Evolutionary conservation across 2,329 filamentous ascomycete species (phyloP).

Genomic region (Aureobasidium musti): DNA sequence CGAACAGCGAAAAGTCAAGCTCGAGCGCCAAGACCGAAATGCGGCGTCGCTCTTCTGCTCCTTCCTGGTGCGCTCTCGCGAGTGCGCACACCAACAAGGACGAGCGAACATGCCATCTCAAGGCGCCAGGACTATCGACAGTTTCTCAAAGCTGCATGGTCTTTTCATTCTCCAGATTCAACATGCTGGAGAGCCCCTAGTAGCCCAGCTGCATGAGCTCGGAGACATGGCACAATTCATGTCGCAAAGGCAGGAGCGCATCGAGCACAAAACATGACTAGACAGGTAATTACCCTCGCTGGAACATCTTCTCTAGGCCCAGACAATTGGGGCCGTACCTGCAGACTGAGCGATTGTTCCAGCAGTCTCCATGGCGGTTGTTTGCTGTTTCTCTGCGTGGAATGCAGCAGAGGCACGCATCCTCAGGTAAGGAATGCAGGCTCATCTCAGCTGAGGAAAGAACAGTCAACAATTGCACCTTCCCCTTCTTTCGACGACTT

Average conservation of each 20-base stretch:
- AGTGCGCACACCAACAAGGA: neutral
- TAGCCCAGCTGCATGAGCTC: neutral
- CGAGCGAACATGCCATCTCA: neutral
- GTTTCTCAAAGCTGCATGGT: neutral
- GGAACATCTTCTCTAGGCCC: too few relatives aligned
- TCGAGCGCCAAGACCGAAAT: neutral
- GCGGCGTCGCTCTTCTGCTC: neutral
- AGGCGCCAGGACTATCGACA: neutral
- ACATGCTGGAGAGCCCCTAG: too few relatives aligned
- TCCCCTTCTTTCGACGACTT: neutral
- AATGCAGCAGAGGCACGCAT: constrained; percentile 11
- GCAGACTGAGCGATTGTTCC: neutral
- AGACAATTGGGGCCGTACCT: too few relatives aligned
- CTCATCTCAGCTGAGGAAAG: neutral
- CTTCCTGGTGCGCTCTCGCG: neutral
- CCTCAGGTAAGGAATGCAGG: neutral
- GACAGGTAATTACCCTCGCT: neutral
- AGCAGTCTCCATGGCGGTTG: neutral
- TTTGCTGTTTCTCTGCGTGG: constrained; percentile 3
- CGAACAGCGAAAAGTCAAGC: neutral
- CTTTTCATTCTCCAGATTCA: too few relatives aligned
- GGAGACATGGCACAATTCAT: too few relatives aligned
- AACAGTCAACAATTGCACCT: neutral
- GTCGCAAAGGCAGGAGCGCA: neutral
- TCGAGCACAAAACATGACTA: neutral